Conservation (phyloP, 2,329 filamentous ascomycete species). For the Aspergillaceae sp. region DNA sequence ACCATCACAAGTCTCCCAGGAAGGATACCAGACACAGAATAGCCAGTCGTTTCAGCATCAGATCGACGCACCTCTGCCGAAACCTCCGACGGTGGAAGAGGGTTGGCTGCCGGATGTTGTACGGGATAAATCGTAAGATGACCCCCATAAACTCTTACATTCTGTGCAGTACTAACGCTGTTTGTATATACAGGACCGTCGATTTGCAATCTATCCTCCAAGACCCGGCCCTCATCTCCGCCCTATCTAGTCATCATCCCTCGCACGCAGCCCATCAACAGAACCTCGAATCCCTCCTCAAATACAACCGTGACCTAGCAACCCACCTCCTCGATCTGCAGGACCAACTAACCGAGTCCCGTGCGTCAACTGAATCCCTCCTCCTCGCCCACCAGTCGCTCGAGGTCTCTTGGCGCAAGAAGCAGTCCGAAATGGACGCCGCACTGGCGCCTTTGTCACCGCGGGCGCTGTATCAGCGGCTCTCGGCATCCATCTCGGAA, state of each 20-base stretch:
- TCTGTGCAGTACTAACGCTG: background rate
- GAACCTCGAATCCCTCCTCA: conserved; percentile 56
- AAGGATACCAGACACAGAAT: conserved; percentile 14
- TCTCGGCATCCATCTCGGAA: conserved; percentile 69
- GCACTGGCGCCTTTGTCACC: conserved; percentile 79
- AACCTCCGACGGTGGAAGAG: conserved; percentile 45
- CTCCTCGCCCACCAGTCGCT: conserved; percentile 75
- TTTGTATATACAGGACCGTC: conserved; percentile 16
- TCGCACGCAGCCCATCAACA: conserved; percentile 59
- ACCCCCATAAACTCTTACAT: too few species aligned
- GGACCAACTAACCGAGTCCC: conserved; percentile 43
- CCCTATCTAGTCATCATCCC: conserved; percentile 69
- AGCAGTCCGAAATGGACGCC: conserved; percentile 80
- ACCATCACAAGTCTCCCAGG: conserved; percentile 19
- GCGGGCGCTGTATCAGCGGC: conserved; percentile 72
- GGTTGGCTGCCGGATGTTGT: conserved; percentile 68
- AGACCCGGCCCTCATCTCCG: conserved; percentile 57
- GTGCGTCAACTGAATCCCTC: conserved; percentile 67
- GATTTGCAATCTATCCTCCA: conserved; percentile 70
- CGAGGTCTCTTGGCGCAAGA: conserved; percentile 84
- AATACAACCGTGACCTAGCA: conserved; percentile 64
- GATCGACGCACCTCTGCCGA: conserved; percentile 11
- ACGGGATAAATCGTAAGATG: conserved; percentile 69
- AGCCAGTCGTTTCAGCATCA: conserved; percentile 5
- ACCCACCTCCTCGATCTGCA: conserved; percentile 34